Percentiles rank a stretch among this genome's conserved stretches.
These are phyloP conservation scores for Myriangium duriaei DNA, from an alignment of 2,329 filamentous ascomycete species.

Conservation along the genomic window DNA sequence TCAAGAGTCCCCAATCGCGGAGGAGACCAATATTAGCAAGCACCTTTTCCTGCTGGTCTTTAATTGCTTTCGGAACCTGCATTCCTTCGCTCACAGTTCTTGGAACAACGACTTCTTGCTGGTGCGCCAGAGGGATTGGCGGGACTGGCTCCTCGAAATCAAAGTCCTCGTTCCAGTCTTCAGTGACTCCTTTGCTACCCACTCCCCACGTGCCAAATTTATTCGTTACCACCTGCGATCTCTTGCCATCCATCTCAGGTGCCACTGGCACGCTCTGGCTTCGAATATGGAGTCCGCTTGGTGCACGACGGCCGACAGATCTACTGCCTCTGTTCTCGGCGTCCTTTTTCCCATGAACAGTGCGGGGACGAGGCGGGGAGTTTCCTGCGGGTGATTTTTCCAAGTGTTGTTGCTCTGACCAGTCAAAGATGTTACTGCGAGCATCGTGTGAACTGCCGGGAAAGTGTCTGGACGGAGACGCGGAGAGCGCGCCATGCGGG, in stretches of 20 bases:
- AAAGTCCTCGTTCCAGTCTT: slow-evolving; percentile 86
- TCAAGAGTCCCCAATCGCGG: slow-evolving; percentile 64
- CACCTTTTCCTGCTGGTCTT: slow-evolving; percentile 69
- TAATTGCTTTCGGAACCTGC: slow-evolving; percentile 68
- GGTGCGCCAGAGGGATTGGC: slow-evolving; percentile 19
- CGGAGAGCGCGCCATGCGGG: neutral
- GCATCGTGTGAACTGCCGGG: slow-evolving; percentile 19
- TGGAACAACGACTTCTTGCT: slow-evolving; percentile 10
- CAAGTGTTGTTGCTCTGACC: slow-evolving; percentile 53
- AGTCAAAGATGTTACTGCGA: slow-evolving; percentile 63
- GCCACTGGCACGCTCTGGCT: slow-evolving; percentile 69
- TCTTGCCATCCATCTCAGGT: slow-evolving; percentile 43
- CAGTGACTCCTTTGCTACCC: slow-evolving; percentile 65
- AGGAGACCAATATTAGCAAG: slow-evolving; percentile 76
- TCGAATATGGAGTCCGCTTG: slow-evolving; percentile 58
- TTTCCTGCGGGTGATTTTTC: slow-evolving; percentile 50
- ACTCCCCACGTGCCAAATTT: slow-evolving; percentile 78
- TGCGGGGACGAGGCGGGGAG: slow-evolving; percentile 54
- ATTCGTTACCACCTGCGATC: slow-evolving; percentile 44
- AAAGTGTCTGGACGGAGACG: slow-evolving; percentile 1
- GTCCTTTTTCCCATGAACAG: slow-evolving; percentile 65
- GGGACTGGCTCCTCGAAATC: slow-evolving; percentile 49
- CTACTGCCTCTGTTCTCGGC: slow-evolving; percentile 59
- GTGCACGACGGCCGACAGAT: slow-evolving; percentile 51
- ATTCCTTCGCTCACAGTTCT: slow-evolving; percentile 36